phyloP scores from a whole-genome alignment of 371 early-diverging fungal genomes.

The Fennellomyces sp. region DNA sequence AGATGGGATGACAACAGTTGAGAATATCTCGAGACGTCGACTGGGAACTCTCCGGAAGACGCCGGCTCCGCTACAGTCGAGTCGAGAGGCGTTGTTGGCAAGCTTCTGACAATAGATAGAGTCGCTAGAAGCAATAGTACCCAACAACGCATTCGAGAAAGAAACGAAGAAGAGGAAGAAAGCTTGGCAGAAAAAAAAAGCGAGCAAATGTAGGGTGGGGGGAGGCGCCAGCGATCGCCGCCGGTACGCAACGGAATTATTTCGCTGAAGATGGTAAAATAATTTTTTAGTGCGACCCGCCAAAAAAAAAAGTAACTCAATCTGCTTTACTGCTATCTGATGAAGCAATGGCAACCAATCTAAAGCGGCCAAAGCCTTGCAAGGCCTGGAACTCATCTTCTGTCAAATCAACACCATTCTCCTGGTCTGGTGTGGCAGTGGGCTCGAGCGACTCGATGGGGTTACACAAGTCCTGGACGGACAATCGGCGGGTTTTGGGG shows the following conservation, averaged over 20 bases:
- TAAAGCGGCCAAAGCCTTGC: slow-evolving; percentile 39
- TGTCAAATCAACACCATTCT: slow-evolving; percentile 36
- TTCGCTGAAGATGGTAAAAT: no score
- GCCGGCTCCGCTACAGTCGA: no score
- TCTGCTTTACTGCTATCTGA: background rate
- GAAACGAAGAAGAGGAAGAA: background rate
- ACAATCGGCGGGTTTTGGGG: slow-evolving; percentile 27
- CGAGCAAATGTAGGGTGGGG: background rate
- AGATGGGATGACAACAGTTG: slow-evolving; percentile 32
- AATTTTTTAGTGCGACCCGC: no score
- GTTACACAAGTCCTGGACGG: slow-evolving; percentile 42
- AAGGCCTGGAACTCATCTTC: slow-evolving; percentile 48
- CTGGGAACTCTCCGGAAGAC: slow-evolving; percentile 3
- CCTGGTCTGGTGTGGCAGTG: slow-evolving; percentile 4
- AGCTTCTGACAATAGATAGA: background rate
- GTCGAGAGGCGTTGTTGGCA: background rate
- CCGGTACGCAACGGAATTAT: no score
- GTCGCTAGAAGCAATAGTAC: background rate
- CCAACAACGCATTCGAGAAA: slow-evolving; percentile 3
- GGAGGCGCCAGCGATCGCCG: no score
- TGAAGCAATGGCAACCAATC: slow-evolving; percentile 6
- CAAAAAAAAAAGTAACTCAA: no score
- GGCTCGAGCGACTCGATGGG: slow-evolving; percentile 35
- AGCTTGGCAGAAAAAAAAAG: background rate
- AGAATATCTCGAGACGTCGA: slow-evolving; percentile 31